A percentile compares a stretch with the other conserved stretches of the same genome.
phyloP scores from a whole-genome alignment of 2,329 filamentous ascomycete species.

The Monosporascus sp. region DNA sequence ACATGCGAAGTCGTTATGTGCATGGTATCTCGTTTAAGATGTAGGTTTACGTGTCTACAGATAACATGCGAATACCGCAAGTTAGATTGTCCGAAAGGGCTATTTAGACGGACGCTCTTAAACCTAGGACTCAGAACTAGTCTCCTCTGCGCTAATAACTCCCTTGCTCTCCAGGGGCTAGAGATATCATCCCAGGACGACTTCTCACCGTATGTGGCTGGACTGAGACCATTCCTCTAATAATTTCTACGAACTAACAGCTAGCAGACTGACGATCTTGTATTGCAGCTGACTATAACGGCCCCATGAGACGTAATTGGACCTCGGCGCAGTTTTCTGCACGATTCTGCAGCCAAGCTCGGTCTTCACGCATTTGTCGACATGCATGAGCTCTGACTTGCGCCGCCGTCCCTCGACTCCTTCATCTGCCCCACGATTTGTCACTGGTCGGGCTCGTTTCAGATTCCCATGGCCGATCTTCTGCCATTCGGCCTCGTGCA shows the following conservation, averaged over 20 bases:
- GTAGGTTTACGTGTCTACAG: too few species aligned
- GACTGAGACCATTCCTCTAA: neutral
- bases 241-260: neutral
- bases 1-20: too few species aligned
- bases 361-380: constrained; percentile 26
- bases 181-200: neutral
- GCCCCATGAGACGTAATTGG: constrained; percentile 23
- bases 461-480: constrained; percentile 17
- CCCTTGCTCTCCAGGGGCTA: neutral
- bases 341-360: constrained; percentile 28
- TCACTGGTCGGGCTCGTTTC: constrained; percentile 16
- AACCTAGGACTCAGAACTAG: too few species aligned
- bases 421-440: constrained; percentile 10
- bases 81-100: too few species aligned
- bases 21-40: too few species aligned
- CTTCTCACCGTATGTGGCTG: neutral
- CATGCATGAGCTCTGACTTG: constrained; percentile 22
- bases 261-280: neutral
- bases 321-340: constrained; percentile 22
- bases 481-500: constrained; percentile 7
- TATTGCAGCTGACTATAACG: constrained; percentile 16
- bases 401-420: constrained; percentile 10
- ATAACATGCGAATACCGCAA: too few species aligned
- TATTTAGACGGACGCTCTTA: too few species aligned
- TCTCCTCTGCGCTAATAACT: neutral